Base-by-base conservation (phyloP, 352 stramenopile species). In the Globisporangium spinosum region DNA sequence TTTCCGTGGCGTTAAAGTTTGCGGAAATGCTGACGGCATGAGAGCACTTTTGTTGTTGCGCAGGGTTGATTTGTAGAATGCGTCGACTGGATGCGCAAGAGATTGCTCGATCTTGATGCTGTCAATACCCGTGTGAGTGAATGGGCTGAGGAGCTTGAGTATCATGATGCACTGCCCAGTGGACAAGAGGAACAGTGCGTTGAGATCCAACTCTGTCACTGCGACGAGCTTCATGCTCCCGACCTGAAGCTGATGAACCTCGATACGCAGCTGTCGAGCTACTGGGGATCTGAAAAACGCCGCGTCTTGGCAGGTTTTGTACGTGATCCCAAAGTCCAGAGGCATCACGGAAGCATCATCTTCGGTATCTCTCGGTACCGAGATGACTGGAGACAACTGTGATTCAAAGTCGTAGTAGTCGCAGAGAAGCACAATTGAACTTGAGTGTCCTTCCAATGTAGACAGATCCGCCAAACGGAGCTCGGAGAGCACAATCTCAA, bases 341-440 rank as follows among this genome's bases (percentile, higher is more conserved):
- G 54, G 32, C 43, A 69, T 32, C 12, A 49, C 9, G 7, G 5
- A 6, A 22, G 25, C 25, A 17, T 20, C 22, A 20, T 3, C 38
- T 22, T 5, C 13, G 27, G n/a, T 20, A 3, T 29, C 29, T 17
- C 20, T 15, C 22, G 12, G 29, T 6, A 68, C 43, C 15, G 62
- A 32, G 38, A 76, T 67, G 40, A 78, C 58, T 10, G 74, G 74
- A 2, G 77, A 83, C 20, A 70, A 15, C 43, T 83, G 77, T 1
- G 74, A 69, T 49, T 83, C 77, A 61, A 79, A 83, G 49, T 83
- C 77, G 23, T 72, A 81, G 27, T 76, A 83, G 65, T 83, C 77
- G 67, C 74, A 81, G 2, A 79, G 67, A 6, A 83, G 5, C 2
- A 75, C 59, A 22, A 72, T 64, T 0, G 55, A 62, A 23, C 17